Base-by-base conservation (phyloP, 164 flowering plant genomes). In the Cinnamomum micranthum region DNA sequence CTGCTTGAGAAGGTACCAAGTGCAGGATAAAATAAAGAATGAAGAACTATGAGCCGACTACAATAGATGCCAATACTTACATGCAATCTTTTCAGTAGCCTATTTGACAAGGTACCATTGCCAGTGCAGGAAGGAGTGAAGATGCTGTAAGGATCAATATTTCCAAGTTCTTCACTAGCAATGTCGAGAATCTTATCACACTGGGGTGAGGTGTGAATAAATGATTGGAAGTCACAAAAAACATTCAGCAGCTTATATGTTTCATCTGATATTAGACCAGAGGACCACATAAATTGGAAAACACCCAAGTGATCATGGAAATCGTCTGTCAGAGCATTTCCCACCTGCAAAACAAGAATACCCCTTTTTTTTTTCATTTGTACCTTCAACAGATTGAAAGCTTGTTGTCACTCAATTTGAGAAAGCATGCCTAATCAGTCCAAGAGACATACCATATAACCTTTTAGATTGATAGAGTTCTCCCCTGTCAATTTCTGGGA, bases 301-400 rank as follows among this genome's bases (percentile, higher is more conserved):
- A 92, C 69, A 50, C 99, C 99, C 80, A 88, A 69, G 68, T 89
- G 94, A 77, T 95, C 99, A 75, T 87, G 82, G 80, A 73, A 88
- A 77, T 95, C 97, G 81, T 95, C 97, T 4, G 87, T 92, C 63
- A 93, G 82, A 79, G 93, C 98, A 85, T 96, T 96, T 79, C 98
- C 99, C 31, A 94, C 99, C 99, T 95, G 90, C 84, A 88, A 25
- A 51, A 73, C 13, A 73, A 68, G 65, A 51, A 62, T 25, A 50
- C 3, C 13, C 31, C 24, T 52, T 10, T 27, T n/a, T 71, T 55
- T 19, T 59, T 71, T 64, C 47, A 55, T 20, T 0, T 27, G 20
- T n/a, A 31, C 6, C 11, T 3, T 67, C 50, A 67, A 17, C n/a
- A 67, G 6, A 15, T 55, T 55, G 60, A 55, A 55, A 55, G 60